These are phyloP conservation scores for Leccinum truebloodii DNA, from an alignment of 768 basidiomycete species.

Conservation along the genomic window DNA sequence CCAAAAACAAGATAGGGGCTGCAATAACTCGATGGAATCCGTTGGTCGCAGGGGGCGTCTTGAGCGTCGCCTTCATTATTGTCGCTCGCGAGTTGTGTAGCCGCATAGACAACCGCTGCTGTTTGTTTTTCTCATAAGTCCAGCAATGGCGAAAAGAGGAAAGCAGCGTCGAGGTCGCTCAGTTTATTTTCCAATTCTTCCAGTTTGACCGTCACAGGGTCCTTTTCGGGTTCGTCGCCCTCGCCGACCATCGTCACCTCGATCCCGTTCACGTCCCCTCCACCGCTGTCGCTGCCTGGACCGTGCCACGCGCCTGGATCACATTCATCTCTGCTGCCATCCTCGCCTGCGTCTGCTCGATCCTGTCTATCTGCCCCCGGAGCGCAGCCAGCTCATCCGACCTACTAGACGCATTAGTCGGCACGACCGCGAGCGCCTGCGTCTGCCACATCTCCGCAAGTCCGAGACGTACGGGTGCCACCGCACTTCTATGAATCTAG, in stretches of 20 bases:
- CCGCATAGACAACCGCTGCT: constrained; percentile 38
- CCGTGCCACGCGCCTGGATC: constrained; percentile 17
- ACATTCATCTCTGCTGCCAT: constrained; percentile 18
- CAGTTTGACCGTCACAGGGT: constrained; percentile 21
- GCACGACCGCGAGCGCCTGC: constrained; percentile 36
- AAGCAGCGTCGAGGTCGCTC: constrained; percentile 30
- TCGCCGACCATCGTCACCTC: constrained; percentile 10
- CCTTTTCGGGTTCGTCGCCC: constrained; percentile 34
- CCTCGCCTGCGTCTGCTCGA: no score
- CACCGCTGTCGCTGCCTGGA: background rate
- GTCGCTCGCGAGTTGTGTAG: constrained; percentile 37
- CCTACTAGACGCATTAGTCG: constrained; percentile 17
- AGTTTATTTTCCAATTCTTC: constrained; percentile 40
- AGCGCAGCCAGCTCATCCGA: no score
- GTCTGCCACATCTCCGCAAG: background rate
- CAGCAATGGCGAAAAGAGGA: constrained; percentile 2
- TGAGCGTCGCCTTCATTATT: constrained; percentile 34
- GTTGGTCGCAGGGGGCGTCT: constrained; percentile 21
- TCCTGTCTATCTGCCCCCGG: no score
- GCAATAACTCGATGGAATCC: no score
- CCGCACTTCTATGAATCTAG: background rate
- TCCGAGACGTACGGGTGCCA: background rate
- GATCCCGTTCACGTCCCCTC: background rate
- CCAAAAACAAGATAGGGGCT: no score
- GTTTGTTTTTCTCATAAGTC: constrained; percentile 22